Base-by-base conservation (phyloP, 352 stramenopile species). In the Phytophthora aleatoria region DNA sequence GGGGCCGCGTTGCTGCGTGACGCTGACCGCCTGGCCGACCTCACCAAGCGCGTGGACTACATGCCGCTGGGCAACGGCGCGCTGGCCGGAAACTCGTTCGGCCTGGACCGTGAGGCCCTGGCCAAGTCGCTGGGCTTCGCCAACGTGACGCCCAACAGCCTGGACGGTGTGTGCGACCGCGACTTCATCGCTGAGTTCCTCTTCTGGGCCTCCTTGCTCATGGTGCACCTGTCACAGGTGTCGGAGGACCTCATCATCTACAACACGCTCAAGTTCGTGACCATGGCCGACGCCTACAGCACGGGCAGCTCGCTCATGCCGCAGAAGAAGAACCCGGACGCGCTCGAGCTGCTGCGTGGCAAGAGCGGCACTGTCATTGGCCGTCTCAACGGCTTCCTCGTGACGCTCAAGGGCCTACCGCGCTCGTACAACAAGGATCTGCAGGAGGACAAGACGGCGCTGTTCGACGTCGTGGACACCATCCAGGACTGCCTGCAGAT, bases 291-390 rank as follows among this genome's bases (percentile, higher is more conserved):
- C 70, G 96, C 96, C 7, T 99, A 99, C 84, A 97, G 94, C 54
- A 99, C 97, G 1, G 97, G 97, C 61, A 98, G 91, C 71, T 98
- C 89, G 16, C 84, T 99, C 48, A 99, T 99, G 97, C 97, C 97
- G n/a, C 97, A 99, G 81, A 99, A 99, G 94, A 99, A 99, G 81
- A 99, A 99, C 79, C 97, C 97, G 0, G 97, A 99, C 79, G 97
- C 97, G 9, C 83, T 99, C 24, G 97, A 99, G 82, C 85, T 99
- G 55, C 79, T 99, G 13, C 89, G 97, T 47, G 97, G 97, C 62
- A 99, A 99, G 84, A 95, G 89, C 15, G 97, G 97, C 51, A 91
- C 97, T 30, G 94, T 98, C 51, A 87, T 99, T 20, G 97, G 97
- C 41, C 90, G 95, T 50, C 85, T 98, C 33, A 97, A 96, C 57